These are phyloP conservation scores for Vitis vinifera DNA, from an alignment of 164 flowering plant genomes.

Conservation along the genomic window DNA sequence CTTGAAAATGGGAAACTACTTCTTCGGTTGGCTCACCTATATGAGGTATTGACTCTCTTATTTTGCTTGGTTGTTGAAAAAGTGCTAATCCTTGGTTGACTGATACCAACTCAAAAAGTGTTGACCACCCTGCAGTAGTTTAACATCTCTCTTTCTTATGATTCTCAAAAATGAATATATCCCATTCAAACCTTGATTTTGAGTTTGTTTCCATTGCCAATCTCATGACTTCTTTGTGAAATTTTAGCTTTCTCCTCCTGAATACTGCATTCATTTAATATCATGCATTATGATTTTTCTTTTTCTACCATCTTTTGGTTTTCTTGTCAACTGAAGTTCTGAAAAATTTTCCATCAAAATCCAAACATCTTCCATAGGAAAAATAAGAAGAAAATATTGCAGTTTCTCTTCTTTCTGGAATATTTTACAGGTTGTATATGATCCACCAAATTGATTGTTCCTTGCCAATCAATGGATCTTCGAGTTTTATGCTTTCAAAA, in stretches of 20 bases:
- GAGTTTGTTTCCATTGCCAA: background rate
- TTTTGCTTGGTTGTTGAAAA: background rate
- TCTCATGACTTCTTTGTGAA: background rate
- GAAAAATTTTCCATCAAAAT: background rate
- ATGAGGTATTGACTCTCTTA: conserved; percentile 55
- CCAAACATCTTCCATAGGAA: background rate
- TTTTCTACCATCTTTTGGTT: background rate
- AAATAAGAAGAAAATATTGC: background rate
- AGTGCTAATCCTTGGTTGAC: background rate
- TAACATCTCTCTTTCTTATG: background rate
- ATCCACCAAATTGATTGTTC: background rate
- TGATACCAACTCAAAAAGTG: background rate
- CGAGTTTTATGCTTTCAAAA: background rate
- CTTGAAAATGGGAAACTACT: conserved; percentile 78
- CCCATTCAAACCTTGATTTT: background rate
- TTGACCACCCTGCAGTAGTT: background rate
- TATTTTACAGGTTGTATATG: background rate
- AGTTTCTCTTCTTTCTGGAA: too few relatives aligned
- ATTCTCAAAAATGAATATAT: too few relatives aligned
- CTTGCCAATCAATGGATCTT: background rate
- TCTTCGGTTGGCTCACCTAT: conserved; percentile 88
- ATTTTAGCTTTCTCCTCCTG: background rate
- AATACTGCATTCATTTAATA: background rate
- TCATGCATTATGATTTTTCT: background rate
- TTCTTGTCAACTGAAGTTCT: background rate